Base-by-base conservation (phyloP, 306 rosid species). In the Pyrus communis region DNA sequence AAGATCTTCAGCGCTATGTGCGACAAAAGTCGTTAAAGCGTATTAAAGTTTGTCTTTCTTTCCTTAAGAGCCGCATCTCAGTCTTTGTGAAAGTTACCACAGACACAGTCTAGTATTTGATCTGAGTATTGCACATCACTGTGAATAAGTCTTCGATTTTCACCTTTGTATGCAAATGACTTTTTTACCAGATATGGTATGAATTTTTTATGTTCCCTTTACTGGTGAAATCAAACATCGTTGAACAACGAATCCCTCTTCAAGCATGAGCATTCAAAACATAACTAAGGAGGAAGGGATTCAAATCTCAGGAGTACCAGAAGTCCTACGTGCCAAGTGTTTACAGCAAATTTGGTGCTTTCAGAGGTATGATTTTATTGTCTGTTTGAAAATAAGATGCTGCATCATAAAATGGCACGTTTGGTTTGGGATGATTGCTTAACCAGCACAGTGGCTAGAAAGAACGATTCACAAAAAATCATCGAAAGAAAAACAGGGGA, bases 21-120 rank as follows among this genome's bases (percentile, higher is more conserved):
- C 5, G 43, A 35, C 74, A 58, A 15, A 70, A 62, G 14, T 54
- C 4, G 23, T 67, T 45, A 9, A 58, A 30, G 15, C 8, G 51
- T 81, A 28, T 35, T 6, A 3, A 73, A 57, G 42, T 66, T 75
- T 40, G 31, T 71, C 52, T 58, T 57, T 83, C 57, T 81, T 78
- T 62, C 75, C 78, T 35, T 43, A 62, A 70, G 11, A 42, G 40
- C n/a, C 66, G 13, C 22, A 71, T 4, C 61, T 9, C 23, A 13
- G 61, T 78, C 67, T 69, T 71, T 43, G 71, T 30, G 62, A n/a
- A 62, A 58, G 31, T 57, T 19, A 33, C 6, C 22, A 3, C 22
- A 38, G n/a, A 49, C 38, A 63, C 31, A 58, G 35, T 62, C 66
- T 62, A 8, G 42, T 79, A 66, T 72, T 38, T 49, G 73, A 19